Evolutionary conservation across 2,329 filamentous ascomycete genomes (phyloP), one percentile per base, ranked within the genome.

Genomic region (Dothideomycetes sp.): DNA sequence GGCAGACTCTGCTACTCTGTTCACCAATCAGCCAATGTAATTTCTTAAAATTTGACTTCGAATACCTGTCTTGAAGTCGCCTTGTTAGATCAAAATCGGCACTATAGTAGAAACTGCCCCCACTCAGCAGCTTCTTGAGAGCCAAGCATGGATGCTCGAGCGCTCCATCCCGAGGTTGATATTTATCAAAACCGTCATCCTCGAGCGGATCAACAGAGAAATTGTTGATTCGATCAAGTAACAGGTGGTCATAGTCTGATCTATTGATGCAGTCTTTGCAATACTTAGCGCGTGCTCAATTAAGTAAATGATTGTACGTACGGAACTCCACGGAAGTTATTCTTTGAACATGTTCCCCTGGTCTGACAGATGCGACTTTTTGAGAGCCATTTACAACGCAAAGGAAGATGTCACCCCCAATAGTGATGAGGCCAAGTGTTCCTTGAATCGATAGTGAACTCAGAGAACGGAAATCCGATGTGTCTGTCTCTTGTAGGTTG

Each of bases 31-130:
- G 41, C 33, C n/a, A n/a, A n/a, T n/a, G n/a, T n/a, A n/a, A n/a
- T n/a, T n/a, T 19, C 3, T 16, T 4, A 8, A 12, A 22, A 10
- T 52, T 57, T 29, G 4, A 19, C 3, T 19, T n/a, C 3, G 0
- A 19, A 1, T 29, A 86, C 75, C 89, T 79, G 55, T 95, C 83
- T 61, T 98, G 91, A 46, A 96, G 65, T 49, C 91, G 76, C 60
- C 94, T 88, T 3, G 91, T 98, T 36, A 98, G 69, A 57, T 98
- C 89, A 59, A 98, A 98, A 60, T 96, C 87, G n/a, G 86, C 85
- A 57, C 87, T 95, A 65, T 95, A 98, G 60, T 96, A 98, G 58
- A 98, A 98, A 19, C 83, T 94, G 18, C 89, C 88, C 58, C 93
- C 88, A 55, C 85, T 82, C 41, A 98, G 68, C 29, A 98, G 73